Evolutionary conservation across 768 basidiomycete species (phyloP), one percentile per base, ranked within the genome.

Genomic region (Suillus discolor): DNA sequence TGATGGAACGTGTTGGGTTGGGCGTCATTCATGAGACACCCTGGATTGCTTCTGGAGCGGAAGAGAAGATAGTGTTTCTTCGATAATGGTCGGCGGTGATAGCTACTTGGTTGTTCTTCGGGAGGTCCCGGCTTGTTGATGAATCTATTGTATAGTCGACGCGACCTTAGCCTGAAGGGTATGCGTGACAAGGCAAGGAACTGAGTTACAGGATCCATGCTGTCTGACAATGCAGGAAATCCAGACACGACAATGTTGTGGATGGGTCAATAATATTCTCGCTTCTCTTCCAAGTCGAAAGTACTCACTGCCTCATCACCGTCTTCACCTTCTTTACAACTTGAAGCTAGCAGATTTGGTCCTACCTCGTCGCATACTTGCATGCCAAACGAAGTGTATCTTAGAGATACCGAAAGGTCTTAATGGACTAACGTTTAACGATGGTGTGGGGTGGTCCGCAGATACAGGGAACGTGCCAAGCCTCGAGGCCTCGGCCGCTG

Each of bases 1-100:
- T 63, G 16, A 42, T 73, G 20, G 72, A 74, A 61, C 73, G 72
- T 13, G 44, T 73, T 51, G 72, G 72, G 3, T 36, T 74, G 12
- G 72, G 70, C 25, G 12, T 74, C n/a, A 28, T 70, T 7, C 47
- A 67, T 12, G 71, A 74, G 53, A 54, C 42, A 8, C 71, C 71
- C 13, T 74, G 72, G 72, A 55, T 55, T 13, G 34, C 54, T 55
- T 55, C 54, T n/a, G 6, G 34, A 13, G 12, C 20, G 31, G 20
- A 55, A 20, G 54, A 36, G 20, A 55, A n/a, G 54, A 34, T 55
- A 1, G 34, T 55, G 20, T 55, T 55, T 55, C 54, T 55, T 55
- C 54, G 54, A 38, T 55, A 36, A 55, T 34, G 31, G 9, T 28
- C 12, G 31, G 18, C 20, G 6, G 34, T 34, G 54, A 34, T 34